Percentiles rank a stretch among this genome's conserved stretches.
These are phyloP conservation scores for Sungouiozyma intestinalis DNA, from an alignment of 805 yeast genomes.

Conservation along the genomic window DNA sequence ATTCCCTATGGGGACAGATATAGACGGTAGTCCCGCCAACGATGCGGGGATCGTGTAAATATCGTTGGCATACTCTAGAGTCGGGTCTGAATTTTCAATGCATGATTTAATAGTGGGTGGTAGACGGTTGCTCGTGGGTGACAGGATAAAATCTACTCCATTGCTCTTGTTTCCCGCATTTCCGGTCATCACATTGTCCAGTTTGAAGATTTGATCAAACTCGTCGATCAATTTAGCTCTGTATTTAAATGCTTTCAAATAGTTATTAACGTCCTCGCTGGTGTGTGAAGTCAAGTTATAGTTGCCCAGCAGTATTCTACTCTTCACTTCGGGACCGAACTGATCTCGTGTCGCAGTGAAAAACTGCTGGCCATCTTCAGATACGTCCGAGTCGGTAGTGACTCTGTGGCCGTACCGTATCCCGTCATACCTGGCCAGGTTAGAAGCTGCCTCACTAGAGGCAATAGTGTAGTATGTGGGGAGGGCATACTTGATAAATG, in stretches of 20 bases:
- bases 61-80: conserved; percentile 68
- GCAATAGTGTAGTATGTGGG: conserved; percentile 83
- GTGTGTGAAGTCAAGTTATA: conserved; percentile 71
- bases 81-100: conserved; percentile 33
- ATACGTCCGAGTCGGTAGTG: conserved; percentile 5
- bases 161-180: conserved; percentile 12
- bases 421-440: conserved; percentile 84
- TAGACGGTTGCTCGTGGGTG: conserved; percentile 56
- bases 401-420: conserved; percentile 65
- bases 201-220: conserved; percentile 51
- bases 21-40: conserved; percentile 81
- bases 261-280: conserved; percentile 47
- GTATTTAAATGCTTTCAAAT: conserved; percentile 59
- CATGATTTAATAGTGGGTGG: conserved; percentile 42
- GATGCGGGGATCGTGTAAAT: conserved; percentile 84
- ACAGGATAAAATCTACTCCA: conserved; percentile 58
- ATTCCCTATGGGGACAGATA: conserved; percentile 53
- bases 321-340: conserved; percentile 76
- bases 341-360: conserved; percentile 48
- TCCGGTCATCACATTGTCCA: conserved; percentile 34
- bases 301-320: conserved; percentile 77
- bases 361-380: conserved; percentile 27
- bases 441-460: conserved; percentile 91
- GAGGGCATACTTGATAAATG: conserved; percentile 52
- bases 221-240: conserved; percentile 53